Evolutionary conservation across 2,329 filamentous ascomycete species (phyloP).

Genomic region (Apiospora phragmitis): DNA sequence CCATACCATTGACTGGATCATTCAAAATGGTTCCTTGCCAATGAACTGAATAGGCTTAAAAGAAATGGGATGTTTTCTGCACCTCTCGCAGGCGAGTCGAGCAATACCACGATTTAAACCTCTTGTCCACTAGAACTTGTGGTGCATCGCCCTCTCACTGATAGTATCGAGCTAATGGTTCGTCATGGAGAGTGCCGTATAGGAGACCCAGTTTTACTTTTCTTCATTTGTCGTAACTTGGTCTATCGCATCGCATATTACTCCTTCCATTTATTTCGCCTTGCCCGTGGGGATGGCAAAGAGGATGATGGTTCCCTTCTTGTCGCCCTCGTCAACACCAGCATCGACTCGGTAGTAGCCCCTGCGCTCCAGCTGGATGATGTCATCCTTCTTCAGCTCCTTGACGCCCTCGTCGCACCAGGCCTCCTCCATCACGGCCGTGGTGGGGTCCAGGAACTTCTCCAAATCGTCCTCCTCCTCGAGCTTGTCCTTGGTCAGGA

Average conservation of each 20-base stretch:
- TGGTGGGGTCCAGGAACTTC: constrained; percentile 76
- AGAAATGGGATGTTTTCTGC: background rate
- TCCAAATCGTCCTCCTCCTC: constrained; percentile 85
- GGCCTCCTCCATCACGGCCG: constrained; percentile 72
- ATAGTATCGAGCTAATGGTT: background rate
- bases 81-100: background rate
- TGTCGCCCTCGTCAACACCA: constrained; percentile 51
- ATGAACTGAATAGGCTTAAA: background rate
- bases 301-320: constrained; percentile 53
- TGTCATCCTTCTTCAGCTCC: constrained; percentile 79
- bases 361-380: constrained; percentile 93
- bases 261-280: constrained; percentile 37
- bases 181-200: background rate
- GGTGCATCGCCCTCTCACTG: background rate
- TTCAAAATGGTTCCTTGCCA: background rate
- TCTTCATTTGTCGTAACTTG: background rate
- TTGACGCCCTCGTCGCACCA: constrained; percentile 80
- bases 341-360: constrained; percentile 89
- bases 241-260: background rate
- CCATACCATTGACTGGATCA: background rate
- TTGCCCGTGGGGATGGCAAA: constrained; percentile 61
- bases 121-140: background rate
- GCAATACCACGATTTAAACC: background rate
- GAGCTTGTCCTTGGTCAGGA: constrained; percentile 93
- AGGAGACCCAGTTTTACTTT: background rate